Percentiles rank a stretch among this genome's conserved stretches.
Conservation (phyloP, 2,329 filamentous ascomycete species). For the Xylaria arbuscula region DNA sequence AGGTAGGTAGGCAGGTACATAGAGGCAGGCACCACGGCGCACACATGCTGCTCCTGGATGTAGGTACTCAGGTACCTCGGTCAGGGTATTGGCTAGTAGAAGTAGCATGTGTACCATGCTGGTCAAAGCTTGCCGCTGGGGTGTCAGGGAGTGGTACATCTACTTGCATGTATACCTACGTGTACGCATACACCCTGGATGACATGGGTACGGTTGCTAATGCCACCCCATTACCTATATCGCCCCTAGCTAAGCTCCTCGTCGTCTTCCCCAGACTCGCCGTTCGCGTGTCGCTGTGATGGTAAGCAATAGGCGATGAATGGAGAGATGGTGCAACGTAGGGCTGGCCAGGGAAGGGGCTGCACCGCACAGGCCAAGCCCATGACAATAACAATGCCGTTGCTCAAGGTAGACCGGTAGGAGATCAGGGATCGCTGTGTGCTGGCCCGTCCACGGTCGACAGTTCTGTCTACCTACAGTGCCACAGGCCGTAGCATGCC, state of each 20-base stretch:
- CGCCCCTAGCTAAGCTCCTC: neutral
- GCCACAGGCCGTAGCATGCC: neutral
- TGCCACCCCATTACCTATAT: slow-evolving; percentile 1
- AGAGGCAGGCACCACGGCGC: neutral
- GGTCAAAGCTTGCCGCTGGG: neutral
- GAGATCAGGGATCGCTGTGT: neutral
- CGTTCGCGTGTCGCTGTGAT: neutral
- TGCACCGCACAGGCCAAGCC: neutral
- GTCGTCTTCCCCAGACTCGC: slow-evolving; percentile 4
- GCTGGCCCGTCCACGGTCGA: too few species aligned
- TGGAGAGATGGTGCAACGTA: neutral
- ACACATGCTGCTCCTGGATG: slow-evolving; percentile 20
- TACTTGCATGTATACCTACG: neutral
- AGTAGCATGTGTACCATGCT: neutral
- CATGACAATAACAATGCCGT: neutral
- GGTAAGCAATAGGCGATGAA: neutral
- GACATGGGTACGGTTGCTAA: neutral
- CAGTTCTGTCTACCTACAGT: neutral
- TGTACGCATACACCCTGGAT: too few species aligned
- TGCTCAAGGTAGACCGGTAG: neutral
- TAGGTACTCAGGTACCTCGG: neutral
- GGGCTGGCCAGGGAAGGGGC: neutral
- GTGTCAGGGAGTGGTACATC: neutral
- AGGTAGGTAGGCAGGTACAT: neutral
- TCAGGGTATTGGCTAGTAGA: neutral